phyloP scores from a whole-genome alignment of 345 rosid species.

The Eucalyptus rudis region DNA sequence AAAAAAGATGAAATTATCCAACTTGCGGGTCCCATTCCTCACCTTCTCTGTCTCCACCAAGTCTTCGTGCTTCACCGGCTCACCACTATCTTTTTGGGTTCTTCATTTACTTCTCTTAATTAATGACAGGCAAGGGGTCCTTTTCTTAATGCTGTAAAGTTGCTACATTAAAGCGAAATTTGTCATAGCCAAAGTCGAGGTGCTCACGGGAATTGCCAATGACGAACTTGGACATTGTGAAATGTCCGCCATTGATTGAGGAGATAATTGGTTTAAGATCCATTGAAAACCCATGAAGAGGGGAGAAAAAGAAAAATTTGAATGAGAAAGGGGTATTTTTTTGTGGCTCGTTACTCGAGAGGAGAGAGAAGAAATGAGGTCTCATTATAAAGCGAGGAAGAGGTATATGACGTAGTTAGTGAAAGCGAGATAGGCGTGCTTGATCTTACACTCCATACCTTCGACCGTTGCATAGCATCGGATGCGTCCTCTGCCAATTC shows the following conservation, averaged over 20 bases:
- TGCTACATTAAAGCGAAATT: neutral
- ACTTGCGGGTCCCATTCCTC: neutral
- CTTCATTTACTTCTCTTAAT: neutral
- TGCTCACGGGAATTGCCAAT: neutral
- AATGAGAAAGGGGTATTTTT: neutral
- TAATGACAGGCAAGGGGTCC: neutral
- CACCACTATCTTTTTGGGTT: neutral
- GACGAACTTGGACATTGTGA: neutral
- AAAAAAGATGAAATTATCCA: neutral
- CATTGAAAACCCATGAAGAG: neutral
- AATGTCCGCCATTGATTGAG: neutral
- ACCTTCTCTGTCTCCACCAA: neutral
- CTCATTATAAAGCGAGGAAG: neutral
- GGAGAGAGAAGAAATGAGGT: no score
- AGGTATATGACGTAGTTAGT: neutral
- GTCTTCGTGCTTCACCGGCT: neutral
- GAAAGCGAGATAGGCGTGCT: neutral
- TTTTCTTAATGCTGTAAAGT: neutral
- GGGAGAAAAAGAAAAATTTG: neutral
- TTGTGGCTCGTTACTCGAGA: neutral
- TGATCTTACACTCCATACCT: neutral
- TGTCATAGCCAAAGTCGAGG: neutral
- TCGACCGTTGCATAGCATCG: neutral
- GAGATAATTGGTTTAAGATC: neutral
- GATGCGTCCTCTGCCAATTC: neutral